phyloP scores from a whole-genome alignment of 2,329 filamentous ascomycete species.

The Chalara sp. region DNA sequence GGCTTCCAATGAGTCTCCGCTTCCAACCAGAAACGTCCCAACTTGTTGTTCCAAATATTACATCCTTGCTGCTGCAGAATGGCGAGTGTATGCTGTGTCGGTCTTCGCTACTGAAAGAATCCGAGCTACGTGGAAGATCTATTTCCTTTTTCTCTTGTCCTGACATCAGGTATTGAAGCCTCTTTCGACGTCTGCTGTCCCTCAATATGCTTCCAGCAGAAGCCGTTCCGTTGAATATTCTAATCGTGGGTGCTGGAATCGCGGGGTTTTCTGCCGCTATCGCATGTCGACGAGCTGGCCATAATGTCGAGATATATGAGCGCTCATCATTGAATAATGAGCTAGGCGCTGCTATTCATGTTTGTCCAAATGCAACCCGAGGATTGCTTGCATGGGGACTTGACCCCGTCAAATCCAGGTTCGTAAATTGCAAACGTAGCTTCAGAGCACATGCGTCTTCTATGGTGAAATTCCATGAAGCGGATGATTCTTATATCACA shows the following conservation, averaged over 20 bases:
- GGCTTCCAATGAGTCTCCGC: too few relatives aligned
- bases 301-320: constrained; percentile 38
- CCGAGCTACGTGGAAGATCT: too few relatives aligned
- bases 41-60: too few relatives aligned
- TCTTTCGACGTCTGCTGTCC: not conserved
- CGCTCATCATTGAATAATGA: constrained; percentile 49
- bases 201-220: not conserved
- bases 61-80: too few relatives aligned
- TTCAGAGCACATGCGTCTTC: not conserved
- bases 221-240: constrained; percentile 7
- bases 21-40: too few relatives aligned
- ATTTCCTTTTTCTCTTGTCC: too few relatives aligned
- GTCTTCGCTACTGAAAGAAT: too few relatives aligned
- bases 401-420: constrained; percentile 27
- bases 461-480: constrained; percentile 6
- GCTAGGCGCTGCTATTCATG: constrained; percentile 51
- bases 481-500: constrained; percentile 2
- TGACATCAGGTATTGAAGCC: too few relatives aligned
- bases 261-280: constrained; percentile 25
- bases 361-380: constrained; percentile 53
- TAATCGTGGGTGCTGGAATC: constrained; percentile 27
- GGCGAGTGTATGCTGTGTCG: too few relatives aligned
- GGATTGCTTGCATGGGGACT: constrained; percentile 41
- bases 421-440: not conserved
- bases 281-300: constrained; percentile 21